phyloP scores from a whole-genome alignment of 179 eudicot species.

The Amaranthus tricolor region DNA sequence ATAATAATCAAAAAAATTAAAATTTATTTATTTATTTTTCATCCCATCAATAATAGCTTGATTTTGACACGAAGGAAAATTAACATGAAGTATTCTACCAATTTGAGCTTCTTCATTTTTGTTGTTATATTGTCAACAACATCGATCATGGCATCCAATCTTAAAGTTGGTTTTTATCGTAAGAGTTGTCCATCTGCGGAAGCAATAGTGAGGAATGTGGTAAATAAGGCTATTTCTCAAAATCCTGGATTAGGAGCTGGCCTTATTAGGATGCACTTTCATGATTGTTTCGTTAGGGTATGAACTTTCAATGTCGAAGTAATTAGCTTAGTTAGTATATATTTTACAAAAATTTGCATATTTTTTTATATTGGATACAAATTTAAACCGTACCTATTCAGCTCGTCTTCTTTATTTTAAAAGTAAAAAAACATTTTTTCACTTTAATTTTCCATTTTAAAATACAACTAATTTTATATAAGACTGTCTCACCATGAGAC shows the following conservation, averaged over 20 bases:
- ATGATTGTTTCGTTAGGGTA: conserved; percentile 48
- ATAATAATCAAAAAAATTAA: not conserved
- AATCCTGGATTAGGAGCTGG: conserved; percentile 38
- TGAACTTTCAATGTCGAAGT: not conserved
- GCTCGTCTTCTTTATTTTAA: too few species aligned
- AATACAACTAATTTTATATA: not conserved
- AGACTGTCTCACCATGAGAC: too few species aligned
- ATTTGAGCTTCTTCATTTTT: not conserved
- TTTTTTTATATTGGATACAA: too few species aligned
- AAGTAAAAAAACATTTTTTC: too few species aligned
- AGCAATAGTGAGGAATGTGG: conserved; percentile 23
- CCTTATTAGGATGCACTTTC: conserved; percentile 39
- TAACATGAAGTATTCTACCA: not conserved
- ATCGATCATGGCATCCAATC: conserved; percentile 5
- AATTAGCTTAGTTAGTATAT: too few species aligned
- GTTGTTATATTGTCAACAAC: not conserved
- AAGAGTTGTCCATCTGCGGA: conserved; percentile 37
- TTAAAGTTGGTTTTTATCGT: conserved; percentile 29
- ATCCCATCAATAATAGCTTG: not conserved
- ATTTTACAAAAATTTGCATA: too few species aligned
- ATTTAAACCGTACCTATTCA: too few species aligned
- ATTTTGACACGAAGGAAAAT: not conserved
- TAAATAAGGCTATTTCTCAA: conserved; percentile 18
- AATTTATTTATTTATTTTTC: not conserved
- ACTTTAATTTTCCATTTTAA: not conserved